Evolutionary conservation across 2,329 filamentous ascomycete genomes (phyloP).

Genomic region (Falciphora oryzae): DNA sequence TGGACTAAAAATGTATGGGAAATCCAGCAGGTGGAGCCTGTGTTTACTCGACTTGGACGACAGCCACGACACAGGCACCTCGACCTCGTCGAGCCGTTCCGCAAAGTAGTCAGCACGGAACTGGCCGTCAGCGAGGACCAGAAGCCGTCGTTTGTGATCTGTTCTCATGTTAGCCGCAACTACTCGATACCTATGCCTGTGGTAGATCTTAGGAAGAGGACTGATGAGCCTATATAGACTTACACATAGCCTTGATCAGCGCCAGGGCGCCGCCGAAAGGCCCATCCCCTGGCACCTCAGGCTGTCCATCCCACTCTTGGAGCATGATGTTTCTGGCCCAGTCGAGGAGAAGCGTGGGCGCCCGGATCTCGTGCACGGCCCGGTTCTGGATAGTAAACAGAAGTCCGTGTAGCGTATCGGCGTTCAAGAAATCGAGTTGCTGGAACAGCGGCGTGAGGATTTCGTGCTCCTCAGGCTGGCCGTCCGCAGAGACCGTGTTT

Average conservation of each 20-base stretch:
- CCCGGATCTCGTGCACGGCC: constrained; percentile 50
- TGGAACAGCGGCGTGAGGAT: constrained; percentile 43
- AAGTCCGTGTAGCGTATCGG: constrained; percentile 37
- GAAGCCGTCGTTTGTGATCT: constrained; percentile 57
- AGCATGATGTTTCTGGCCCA: constrained; percentile 72
- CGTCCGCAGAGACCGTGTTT: constrained; percentile 28
- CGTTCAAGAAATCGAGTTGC: constrained; percentile 47
- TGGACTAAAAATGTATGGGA: constrained; percentile 72
- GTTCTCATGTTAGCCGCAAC: background rate
- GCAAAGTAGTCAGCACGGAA: constrained; percentile 73
- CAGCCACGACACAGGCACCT: constrained; percentile 69
- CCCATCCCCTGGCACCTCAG: constrained; percentile 62
- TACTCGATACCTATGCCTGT: background rate
- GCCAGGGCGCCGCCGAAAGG: constrained; percentile 72
- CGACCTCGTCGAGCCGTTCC: constrained; percentile 67
- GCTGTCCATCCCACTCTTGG: constrained; percentile 73
- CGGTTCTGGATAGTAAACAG: constrained; percentile 45
- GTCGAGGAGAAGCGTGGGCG: constrained; percentile 56
- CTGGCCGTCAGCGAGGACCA: constrained; percentile 61
- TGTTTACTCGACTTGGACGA: constrained; percentile 55
- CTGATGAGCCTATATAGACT: constrained; percentile 27
- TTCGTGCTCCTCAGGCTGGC: constrained; percentile 29
- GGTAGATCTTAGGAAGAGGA: background rate
- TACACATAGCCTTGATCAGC: constrained; percentile 67
- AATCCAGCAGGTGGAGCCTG: constrained; percentile 69